Percentiles rank a stretch among this genome's conserved stretches.
Evolutionary conservation across 192 early-diverging fungal species (phyloP).

Genomic region (Glomus cerebriforme): DNA sequence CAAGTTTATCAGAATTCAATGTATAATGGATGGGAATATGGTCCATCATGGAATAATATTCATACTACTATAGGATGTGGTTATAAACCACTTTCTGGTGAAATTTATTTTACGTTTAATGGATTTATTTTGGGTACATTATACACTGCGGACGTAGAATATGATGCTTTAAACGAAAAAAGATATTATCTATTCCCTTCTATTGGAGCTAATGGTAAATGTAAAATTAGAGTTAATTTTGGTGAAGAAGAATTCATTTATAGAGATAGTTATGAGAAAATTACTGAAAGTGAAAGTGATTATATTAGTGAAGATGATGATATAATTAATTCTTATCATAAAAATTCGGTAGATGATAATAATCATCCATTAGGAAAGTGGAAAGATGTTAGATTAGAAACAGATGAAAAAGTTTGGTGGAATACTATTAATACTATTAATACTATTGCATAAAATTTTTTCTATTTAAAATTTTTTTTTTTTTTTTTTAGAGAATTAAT

Average conservation of each 20-base stretch:
- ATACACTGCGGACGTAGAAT: background rate
- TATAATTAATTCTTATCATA: background rate
- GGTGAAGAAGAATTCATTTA: background rate
- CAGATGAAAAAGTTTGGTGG: background rate
- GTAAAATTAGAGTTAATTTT: conserved; percentile 15
- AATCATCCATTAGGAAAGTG: background rate
- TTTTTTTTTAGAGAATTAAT: too few relatives aligned
- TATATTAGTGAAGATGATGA: background rate
- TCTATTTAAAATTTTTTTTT: too few relatives aligned
- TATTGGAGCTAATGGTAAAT: conserved; percentile 1
- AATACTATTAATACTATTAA: background rate
- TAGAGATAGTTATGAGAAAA: background rate
- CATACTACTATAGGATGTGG: background rate
- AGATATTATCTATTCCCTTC: background rate
- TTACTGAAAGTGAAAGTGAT: background rate
- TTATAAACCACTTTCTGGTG: background rate
- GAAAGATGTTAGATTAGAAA: background rate
- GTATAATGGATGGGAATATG: conserved; percentile 40
- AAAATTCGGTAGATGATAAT: background rate
- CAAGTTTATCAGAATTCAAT: conserved; percentile 40
- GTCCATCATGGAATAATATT: conserved; percentile 8
- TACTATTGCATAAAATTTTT: background rate
- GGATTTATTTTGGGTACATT: background rate
- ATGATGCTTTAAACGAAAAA: background rate
- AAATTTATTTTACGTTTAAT: conserved; percentile 1